These are phyloP conservation scores for Fraxinus anomala DNA, from an alignment of 257 asterid species.

Conservation along the genomic window DNA sequence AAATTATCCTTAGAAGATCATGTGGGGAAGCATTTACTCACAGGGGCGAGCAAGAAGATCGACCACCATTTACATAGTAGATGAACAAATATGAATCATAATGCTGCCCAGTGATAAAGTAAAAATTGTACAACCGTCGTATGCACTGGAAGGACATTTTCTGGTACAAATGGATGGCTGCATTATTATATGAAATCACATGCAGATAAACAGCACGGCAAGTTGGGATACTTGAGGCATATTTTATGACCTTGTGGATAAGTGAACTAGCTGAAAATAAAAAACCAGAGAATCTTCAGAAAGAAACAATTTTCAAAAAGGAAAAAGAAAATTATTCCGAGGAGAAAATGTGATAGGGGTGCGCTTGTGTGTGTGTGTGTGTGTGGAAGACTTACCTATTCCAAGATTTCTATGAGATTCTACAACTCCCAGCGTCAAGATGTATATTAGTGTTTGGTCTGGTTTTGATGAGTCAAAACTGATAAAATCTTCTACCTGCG, in stretches of 20 bases:
- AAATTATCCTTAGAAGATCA: conserved; percentile 2
- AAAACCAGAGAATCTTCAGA: conserved; percentile 33
- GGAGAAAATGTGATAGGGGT: neutral
- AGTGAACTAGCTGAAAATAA: conserved; percentile 77
- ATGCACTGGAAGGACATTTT: conserved; percentile 85
- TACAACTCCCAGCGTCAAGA: conserved; percentile 88
- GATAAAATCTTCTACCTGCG: conserved; percentile 79
- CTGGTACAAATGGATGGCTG: conserved; percentile 89
- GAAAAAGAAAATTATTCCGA: conserved; percentile 13
- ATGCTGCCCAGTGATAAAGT: conserved; percentile 77
- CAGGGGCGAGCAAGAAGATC: conserved; percentile 96
- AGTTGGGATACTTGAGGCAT: conserved; percentile 65
- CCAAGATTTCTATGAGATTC: conserved; percentile 87
- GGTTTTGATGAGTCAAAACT: conserved; percentile 66
- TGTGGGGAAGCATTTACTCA: conserved; percentile 46
- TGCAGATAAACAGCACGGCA: conserved; percentile 93
- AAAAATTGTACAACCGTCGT: conserved; percentile 70
- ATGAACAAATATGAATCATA: conserved; percentile 90
- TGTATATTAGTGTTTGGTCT: conserved; percentile 75
- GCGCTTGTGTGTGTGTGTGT: neutral
- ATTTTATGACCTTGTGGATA: conserved; percentile 73
- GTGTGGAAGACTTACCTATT: conserved; percentile 51
- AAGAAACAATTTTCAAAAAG: conserved; percentile 9
- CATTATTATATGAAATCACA: conserved; percentile 89
- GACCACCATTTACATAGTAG: conserved; percentile 89